Percentiles rank a stretch among this genome's conserved stretches.
phyloP scores from a whole-genome alignment of 306 rosid species.

The Trifolium fragiferum region DNA sequence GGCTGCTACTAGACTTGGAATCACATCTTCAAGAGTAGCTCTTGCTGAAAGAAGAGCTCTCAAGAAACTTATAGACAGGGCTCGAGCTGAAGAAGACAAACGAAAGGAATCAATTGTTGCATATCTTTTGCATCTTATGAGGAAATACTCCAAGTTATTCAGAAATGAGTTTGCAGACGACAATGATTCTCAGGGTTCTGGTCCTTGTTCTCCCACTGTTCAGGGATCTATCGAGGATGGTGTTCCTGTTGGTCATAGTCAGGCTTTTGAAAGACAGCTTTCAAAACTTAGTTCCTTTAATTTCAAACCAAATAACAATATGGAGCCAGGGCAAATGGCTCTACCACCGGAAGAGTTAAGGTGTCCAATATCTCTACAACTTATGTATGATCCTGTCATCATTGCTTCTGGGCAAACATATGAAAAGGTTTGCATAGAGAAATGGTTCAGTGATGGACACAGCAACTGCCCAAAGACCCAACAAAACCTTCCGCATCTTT shows the following conservation, averaged over 20 bases:
- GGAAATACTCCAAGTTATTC: conserved; percentile 93
- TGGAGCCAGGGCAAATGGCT: conserved; percentile 68
- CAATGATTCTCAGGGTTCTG: conserved; percentile 93
- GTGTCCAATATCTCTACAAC: conserved; percentile 96
- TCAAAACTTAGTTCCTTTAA: conserved; percentile 75
- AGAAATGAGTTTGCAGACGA: conserved; percentile 89
- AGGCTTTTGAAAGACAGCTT: conserved; percentile 78
- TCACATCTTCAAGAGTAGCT: conserved; percentile 94
- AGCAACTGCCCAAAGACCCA: conserved; percentile 89
- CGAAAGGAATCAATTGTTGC: conserved; percentile 97
- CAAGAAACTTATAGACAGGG: conserved; percentile 87
- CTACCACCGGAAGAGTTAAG: conserved; percentile 94
- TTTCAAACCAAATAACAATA: conserved; percentile 61
- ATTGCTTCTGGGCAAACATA: conserved; percentile 97
- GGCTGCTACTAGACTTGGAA: conserved; percentile 91
- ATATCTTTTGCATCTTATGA: conserved; percentile 91
- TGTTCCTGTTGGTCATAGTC: conserved; percentile 58
- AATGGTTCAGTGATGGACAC: conserved; percentile 92
- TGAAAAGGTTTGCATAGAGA: conserved; percentile 92
- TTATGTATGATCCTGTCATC: conserved; percentile 93
- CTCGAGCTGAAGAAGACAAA: conserved; percentile 92
- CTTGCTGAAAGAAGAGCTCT: conserved; percentile 96
- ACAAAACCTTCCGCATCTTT: conserved; percentile 77
- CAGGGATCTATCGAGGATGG: conserved; percentile 68
- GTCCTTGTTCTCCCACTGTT: conserved; percentile 96